A percentile compares a stretch with the other conserved stretches of the same genome.
phyloP scores from a whole-genome alignment of 2,329 filamentous ascomycete species.

The Sordariomycetes sp. region DNA sequence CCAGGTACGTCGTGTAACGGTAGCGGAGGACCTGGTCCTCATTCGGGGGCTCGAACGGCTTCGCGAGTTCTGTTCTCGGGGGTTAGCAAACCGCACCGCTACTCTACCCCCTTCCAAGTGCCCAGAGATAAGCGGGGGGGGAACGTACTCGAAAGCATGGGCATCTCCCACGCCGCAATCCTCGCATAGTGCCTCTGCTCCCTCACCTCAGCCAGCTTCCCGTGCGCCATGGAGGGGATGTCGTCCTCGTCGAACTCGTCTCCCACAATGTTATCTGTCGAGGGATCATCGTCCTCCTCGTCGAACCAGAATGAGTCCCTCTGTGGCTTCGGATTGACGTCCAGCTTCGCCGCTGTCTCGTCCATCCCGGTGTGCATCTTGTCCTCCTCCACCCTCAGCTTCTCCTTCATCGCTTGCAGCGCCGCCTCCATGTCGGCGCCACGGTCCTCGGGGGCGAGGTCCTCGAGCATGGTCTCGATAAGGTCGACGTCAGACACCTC shows the following conservation, averaged over 20 bases:
- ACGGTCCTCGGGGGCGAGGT: slow-evolving; percentile 6
- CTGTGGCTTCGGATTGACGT: slow-evolving; percentile 15
- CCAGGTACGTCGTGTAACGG: slow-evolving; percentile 94
- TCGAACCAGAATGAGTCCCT: slow-evolving; percentile 36
- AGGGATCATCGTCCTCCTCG: slow-evolving; percentile 33
- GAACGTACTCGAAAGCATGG: slow-evolving; percentile 71
- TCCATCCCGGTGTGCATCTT: slow-evolving; percentile 1
- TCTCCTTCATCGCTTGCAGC: slow-evolving; percentile 9
- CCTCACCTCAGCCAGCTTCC: slow-evolving; percentile 76
- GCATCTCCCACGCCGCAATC: slow-evolving; percentile 91
- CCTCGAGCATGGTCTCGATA: slow-evolving; percentile 6
- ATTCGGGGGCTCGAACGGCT: slow-evolving; percentile 66
- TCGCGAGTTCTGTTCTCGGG: slow-evolving; percentile 61
- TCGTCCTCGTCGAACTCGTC: slow-evolving; percentile 70
- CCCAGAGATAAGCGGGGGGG: background rate
- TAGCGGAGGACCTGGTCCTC: slow-evolving; percentile 69
- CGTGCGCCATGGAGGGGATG: slow-evolving; percentile 73
- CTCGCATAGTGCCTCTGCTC: slow-evolving; percentile 84
- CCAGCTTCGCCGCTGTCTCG: slow-evolving; percentile 3
- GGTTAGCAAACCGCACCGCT: background rate
- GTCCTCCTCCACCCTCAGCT: background rate
- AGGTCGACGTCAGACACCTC: slow-evolving; percentile 6
- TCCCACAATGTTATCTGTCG: slow-evolving; percentile 40
- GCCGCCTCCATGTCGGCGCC: slow-evolving; percentile 1
- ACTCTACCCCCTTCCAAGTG: too few species aligned